Percentiles rank a stretch among this genome's conserved stretches.
Evolutionary conservation across 2,329 filamentous ascomycete species (phyloP).

Genomic region (Pyricularia grisea): DNA sequence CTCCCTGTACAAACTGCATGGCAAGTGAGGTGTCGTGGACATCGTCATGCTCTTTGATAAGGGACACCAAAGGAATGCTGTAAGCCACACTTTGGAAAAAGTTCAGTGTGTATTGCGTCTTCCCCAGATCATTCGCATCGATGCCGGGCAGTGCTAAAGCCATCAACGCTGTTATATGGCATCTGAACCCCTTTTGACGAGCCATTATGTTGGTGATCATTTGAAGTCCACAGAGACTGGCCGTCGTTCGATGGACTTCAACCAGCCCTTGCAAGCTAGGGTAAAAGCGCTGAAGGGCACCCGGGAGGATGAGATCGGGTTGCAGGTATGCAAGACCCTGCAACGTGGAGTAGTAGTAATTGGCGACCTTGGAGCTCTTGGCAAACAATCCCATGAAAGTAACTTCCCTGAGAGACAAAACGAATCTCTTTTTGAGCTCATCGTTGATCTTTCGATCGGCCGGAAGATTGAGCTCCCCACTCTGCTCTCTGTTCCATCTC

Average conservation of each 20-base stretch:
- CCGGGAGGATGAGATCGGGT: constrained; percentile 83
- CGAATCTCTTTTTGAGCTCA: constrained; percentile 80
- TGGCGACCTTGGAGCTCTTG: constrained; percentile 86
- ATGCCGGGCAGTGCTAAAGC: constrained; percentile 90
- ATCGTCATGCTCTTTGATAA: constrained; percentile 59
- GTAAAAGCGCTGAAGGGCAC: constrained; percentile 91
- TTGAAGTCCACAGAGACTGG: constrained; percentile 83
- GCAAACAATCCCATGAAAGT: constrained; percentile 98
- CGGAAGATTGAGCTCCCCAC: constrained; percentile 82
- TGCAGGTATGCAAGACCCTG: constrained; percentile 87
- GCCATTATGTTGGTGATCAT: constrained; percentile 88
- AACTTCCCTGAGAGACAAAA: constrained; percentile 79
- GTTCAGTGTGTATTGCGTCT: constrained; percentile 87
- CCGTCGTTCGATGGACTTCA: constrained; percentile 92
- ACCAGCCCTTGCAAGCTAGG: constrained; percentile 93
- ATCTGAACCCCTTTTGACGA: constrained; percentile 89
- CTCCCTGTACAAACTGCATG: constrained; percentile 85
- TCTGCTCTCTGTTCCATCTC: constrained; percentile 92
- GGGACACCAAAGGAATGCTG: constrained; percentile 83
- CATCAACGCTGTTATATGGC: constrained; percentile 89
- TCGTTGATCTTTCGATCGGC: constrained; percentile 68
- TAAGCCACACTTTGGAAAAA: constrained; percentile 96
- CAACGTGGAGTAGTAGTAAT: constrained; percentile 81
- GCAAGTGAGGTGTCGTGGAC: constrained; percentile 69
- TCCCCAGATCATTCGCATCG: constrained; percentile 94